Evolutionary conservation across 148 eudicot species (phyloP), one percentile per base, ranked within the genome.

Genomic region (Persicaria maculosa): DNA sequence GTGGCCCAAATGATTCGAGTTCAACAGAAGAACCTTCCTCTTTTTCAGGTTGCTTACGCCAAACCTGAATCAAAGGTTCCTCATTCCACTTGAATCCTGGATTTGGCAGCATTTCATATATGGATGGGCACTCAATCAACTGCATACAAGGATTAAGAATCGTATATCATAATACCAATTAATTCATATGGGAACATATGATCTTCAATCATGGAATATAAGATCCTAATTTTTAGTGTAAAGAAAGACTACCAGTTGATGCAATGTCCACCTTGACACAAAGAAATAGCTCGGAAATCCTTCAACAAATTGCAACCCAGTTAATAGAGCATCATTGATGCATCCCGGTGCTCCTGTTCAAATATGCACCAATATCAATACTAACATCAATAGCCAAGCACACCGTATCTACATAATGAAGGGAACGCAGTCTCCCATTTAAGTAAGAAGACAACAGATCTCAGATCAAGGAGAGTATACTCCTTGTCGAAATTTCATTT

Each of bases 301-400:
- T 55, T 95, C 97, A 80, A 95, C 87, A 82, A 95, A 95, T 80
- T 95, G 93, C 79, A 95, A 46, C 25, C 98, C 98, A 50, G 98
- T 92, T 77, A 95, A 81, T 44, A 95, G 88, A 77, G 96, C 83
- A 83, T 95, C 98, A 79, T 95, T 95, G 79, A 95, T 77, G 79
- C 92, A 92, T 80, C 98, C 98, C 19, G 98, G 98, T 74, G 98
- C 96, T 74, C 98, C 98, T 95, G 88, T 83, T 54, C 50, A 69
- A 31, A 58, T 73, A 85, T 72, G 72, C 64, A 80, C 0, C 54
- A 52, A 19, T 43, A 19, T 43, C 17, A 65, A 7, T 31, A 15
- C 55, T 12, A 36, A 22, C 62, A 72, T 22, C 64, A 45, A 15
- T 57, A 65, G 72, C 71, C 46, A 47, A 72, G 43, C 70, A 70